These are phyloP conservation scores for Botrytis medusae DNA, from an alignment of 2,329 filamentous ascomycete genomes.

Conservation along the genomic window DNA sequence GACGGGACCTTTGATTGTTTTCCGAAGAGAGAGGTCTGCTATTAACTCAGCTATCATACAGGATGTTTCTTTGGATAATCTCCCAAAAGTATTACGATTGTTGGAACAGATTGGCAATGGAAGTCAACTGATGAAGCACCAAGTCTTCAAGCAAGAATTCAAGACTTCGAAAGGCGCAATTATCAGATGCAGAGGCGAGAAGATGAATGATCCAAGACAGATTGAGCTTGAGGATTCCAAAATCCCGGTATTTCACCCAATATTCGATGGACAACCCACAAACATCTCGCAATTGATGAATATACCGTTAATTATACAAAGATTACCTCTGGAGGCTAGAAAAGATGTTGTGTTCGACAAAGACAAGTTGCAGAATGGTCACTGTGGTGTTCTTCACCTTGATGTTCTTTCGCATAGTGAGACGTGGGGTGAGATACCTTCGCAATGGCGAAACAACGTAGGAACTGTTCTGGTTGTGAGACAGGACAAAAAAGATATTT, in stretches of 20 bases:
- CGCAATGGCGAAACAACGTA: background rate
- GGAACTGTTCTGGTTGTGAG: background rate
- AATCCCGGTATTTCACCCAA: background rate
- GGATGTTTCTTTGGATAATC: background rate
- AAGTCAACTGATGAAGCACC: background rate
- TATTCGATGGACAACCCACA: background rate
- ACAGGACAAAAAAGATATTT: background rate
- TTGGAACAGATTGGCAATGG: background rate
- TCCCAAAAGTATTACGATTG: background rate
- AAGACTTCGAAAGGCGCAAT: background rate
- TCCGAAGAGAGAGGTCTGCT: background rate
- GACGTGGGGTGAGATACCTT: background rate
- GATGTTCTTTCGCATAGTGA: background rate
- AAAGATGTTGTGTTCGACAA: background rate
- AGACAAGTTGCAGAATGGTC: background rate
- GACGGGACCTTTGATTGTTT: background rate
- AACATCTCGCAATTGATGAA: background rate
- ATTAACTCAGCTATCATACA: background rate
- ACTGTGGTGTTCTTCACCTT: background rate
- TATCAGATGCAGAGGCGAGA: background rate
- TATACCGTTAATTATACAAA: background rate
- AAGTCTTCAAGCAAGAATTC: no score
- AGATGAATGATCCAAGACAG: background rate
- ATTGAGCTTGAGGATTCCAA: fast-evolving
- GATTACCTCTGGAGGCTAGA: background rate